These are phyloP conservation scores for Zygnema circumcarinatum DNA, from an alignment of 139 green algal genomes.

Conservation along the genomic window DNA sequence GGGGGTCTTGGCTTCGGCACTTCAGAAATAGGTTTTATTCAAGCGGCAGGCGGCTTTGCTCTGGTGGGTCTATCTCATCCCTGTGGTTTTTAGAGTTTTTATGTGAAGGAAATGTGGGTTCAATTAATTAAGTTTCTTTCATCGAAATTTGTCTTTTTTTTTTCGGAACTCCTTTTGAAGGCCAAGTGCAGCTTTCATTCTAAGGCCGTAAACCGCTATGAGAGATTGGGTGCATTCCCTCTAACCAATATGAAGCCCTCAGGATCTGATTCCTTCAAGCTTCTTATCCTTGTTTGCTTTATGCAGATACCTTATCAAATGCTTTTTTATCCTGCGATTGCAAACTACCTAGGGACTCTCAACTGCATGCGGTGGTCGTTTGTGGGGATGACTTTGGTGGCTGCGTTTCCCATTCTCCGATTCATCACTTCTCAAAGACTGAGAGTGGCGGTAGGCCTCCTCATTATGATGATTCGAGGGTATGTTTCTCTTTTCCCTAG, in stretches of 20 bases:
- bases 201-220: too few species aligned
- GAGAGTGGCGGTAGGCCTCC: neutral
- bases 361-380: neutral
- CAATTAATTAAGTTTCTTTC: too few species aligned
- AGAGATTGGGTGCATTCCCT: too few species aligned
- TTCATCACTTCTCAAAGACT: neutral
- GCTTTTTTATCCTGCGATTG: neutral
- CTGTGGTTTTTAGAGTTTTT: too few species aligned
- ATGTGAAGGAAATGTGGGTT: too few species aligned
- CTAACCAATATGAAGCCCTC: too few species aligned
- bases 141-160: too few species aligned
- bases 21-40: slow-evolving; percentile 23
- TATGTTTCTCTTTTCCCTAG: neutral
- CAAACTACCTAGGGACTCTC: neutral
- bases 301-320: neutral
- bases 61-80: slow-evolving; percentile 9
- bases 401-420: neutral
- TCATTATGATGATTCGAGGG: neutral
- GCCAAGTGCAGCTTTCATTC: too few species aligned
- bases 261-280: too few species aligned
- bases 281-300: too few species aligned
- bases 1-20: slow-evolving; percentile 35
- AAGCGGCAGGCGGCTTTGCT: slow-evolving; percentile 20
- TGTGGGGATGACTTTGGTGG: neutral
- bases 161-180: too few species aligned